Evolutionary conservation across 768 basidiomycete species (phyloP).

Genomic region (Fomitopsis pulvina): DNA sequence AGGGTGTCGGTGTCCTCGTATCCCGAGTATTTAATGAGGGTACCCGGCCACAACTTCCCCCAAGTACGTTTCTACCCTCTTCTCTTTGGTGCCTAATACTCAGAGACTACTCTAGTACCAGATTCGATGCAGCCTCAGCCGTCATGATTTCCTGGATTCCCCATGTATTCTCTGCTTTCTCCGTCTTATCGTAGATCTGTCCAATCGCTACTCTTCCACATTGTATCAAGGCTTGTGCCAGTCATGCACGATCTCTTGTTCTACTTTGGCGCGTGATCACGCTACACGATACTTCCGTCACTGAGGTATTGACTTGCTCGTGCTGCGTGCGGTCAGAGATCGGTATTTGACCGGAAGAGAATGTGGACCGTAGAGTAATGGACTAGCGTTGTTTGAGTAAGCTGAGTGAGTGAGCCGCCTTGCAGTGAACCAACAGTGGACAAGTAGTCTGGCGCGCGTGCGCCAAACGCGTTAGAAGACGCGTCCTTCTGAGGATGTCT

Average conservation of each 20-base stretch:
- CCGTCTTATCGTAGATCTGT: constrained; percentile 16
- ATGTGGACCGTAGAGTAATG: too few species aligned
- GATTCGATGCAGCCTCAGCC: constrained; percentile 49
- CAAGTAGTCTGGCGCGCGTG: too few species aligned
- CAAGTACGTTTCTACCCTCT: constrained; percentile 44
- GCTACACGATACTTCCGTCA: too few species aligned
- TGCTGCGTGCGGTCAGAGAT: too few species aligned
- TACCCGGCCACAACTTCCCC: constrained; percentile 73
- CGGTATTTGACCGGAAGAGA: too few species aligned
- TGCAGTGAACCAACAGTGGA: too few species aligned
- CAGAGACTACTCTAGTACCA: constrained; percentile 34
- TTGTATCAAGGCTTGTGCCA: neutral
- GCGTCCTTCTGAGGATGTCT: neutral
- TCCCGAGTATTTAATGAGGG: constrained; percentile 84
- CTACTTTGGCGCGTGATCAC: too few species aligned
- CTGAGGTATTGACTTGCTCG: too few species aligned
- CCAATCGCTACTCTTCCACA: constrained; percentile 9
- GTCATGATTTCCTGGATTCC: constrained; percentile 34
- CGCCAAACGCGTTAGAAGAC: neutral
- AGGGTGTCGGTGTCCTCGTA: constrained; percentile 91
- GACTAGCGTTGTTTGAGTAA: too few species aligned
- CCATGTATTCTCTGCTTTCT: constrained; percentile 36
- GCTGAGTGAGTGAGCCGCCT: too few species aligned
- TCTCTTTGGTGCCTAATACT: neutral
- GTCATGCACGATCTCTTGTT: too few species aligned